Conservation (phyloP, 2,329 filamentous ascomycete genomes). For the Magnaporthales sp. region DNA sequence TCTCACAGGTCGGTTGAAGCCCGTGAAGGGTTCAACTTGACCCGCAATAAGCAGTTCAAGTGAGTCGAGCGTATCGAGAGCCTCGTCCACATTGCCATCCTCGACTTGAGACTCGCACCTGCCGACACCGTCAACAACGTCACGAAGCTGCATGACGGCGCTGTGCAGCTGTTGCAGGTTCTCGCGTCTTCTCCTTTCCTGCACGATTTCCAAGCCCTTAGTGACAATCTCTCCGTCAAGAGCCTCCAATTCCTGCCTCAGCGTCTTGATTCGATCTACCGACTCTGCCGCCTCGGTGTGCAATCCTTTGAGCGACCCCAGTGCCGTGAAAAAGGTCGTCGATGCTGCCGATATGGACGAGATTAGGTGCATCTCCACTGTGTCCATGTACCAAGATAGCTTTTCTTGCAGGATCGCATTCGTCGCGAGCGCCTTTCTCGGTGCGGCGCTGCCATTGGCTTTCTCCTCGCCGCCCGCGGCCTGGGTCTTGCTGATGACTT, state of each 20-base stretch:
- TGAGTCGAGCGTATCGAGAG: constrained; percentile 66
- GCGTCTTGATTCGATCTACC: constrained; percentile 71
- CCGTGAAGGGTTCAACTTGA: constrained; percentile 36
- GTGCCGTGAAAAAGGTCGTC: constrained; percentile 88
- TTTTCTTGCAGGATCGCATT: constrained; percentile 98
- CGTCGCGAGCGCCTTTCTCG: constrained; percentile 82
- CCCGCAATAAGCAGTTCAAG: constrained; percentile 77
- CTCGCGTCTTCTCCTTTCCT: constrained; percentile 70
- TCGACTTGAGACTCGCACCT: constrained; percentile 77
- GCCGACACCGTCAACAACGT: constrained; percentile 66
- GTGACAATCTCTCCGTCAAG: constrained; percentile 83
- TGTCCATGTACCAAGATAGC: constrained; percentile 99
- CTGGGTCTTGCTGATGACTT: constrained; percentile 70
- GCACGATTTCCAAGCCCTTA: constrained; percentile 76
- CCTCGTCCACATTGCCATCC: constrained; percentile 71
- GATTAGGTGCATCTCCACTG: constrained; percentile 93
- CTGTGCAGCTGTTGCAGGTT: constrained; percentile 78
- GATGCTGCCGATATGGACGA: constrained; percentile 94
- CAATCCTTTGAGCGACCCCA: constrained; percentile 83
- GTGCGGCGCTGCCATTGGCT: constrained; percentile 49
- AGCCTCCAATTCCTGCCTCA: constrained; percentile 70
- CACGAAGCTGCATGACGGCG: constrained; percentile 73
- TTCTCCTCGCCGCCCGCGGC: constrained; percentile 36
- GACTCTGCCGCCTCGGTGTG: constrained; percentile 90
- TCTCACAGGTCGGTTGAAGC: constrained; percentile 2